Evolutionary conservation across 2,329 filamentous ascomycete genomes (phyloP).

Genomic region (Colletotrichum coccodes): DNA sequence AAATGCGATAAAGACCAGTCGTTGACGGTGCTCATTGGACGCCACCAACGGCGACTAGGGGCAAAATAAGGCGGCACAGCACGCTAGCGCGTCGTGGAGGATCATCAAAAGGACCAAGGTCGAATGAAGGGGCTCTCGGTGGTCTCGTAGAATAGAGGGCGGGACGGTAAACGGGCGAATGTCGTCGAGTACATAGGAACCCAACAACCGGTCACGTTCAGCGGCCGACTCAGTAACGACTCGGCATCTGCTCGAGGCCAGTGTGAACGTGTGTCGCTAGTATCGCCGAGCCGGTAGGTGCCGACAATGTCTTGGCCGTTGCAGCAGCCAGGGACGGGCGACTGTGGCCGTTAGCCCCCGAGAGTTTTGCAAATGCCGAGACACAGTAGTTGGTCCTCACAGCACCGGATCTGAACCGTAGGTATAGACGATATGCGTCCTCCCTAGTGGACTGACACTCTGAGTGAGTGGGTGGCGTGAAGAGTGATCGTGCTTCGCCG

Average conservation of each 20-base stretch:
- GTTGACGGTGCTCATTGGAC: not conserved
- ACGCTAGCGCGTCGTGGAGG: not conserved
- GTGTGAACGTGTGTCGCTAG: not conserved
- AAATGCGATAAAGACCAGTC: not conserved
- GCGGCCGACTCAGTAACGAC: too few relatives aligned
- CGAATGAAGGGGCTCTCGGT: not conserved
- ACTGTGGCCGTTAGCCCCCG: not conserved
- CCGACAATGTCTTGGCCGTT: conserved; percentile 7
- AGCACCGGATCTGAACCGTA: too few relatives aligned
- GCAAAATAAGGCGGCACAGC: not conserved
- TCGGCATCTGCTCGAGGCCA: not conserved
- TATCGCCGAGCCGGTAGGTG: conserved; percentile 15
- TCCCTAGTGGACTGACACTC: not conserved
- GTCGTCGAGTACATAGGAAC: too few relatives aligned
- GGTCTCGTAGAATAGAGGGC: too few relatives aligned
- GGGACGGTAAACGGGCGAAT: too few relatives aligned
- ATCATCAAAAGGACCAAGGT: conserved; percentile 5
- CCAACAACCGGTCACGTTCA: too few relatives aligned
- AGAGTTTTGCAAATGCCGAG: not conserved
- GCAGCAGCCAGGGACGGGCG: not conserved
- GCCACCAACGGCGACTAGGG: conserved; percentile 7
- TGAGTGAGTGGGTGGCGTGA: not conserved
- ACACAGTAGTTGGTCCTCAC: not conserved
- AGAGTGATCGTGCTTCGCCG: too few relatives aligned
- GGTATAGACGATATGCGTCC: not conserved